Percentiles rank a stretch among this genome's conserved stretches.
phyloP scores from a whole-genome alignment of 306 rosid genomes.

The Carpinus fangiana region DNA sequence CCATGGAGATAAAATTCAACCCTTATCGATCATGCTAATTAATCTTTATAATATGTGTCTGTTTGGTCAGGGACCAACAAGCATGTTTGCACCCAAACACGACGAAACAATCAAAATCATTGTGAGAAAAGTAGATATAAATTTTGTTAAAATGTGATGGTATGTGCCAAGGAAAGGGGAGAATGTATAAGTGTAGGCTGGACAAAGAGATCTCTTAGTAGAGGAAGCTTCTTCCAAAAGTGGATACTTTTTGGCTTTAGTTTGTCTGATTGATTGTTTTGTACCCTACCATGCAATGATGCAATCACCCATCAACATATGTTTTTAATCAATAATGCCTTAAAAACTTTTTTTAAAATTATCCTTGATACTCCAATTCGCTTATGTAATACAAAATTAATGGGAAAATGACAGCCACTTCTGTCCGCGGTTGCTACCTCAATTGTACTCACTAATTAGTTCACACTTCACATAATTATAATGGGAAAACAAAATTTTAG shows the following conservation, averaged over 20 bases:
- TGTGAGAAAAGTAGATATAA: neutral
- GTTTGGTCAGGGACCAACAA: neutral
- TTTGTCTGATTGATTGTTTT: neutral
- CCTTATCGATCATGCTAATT: neutral
- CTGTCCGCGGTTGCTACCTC: neutral
- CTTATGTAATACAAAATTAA: neutral
- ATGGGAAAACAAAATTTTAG: neutral
- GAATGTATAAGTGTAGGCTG: conserved; percentile 9
- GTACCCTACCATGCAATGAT: neutral
- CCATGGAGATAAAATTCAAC: neutral
- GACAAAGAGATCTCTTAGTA: neutral
- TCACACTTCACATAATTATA: no score
- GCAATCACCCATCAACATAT: conserved; percentile 1
- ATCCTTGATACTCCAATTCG: neutral
- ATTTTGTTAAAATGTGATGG: neutral
- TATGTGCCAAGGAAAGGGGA: neutral
- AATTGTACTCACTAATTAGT: neutral
- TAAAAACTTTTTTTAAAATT: neutral
- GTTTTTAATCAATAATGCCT: neutral
- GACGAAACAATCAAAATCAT: conserved; percentile 4
- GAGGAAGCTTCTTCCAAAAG: conserved; percentile 17
- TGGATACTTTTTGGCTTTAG: neutral
- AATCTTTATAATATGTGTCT: neutral
- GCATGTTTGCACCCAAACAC: neutral
- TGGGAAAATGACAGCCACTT: conserved; percentile 8